These are phyloP conservation scores for Grigorovia yakushimaensis DNA, from an alignment of 805 yeast genomes.

Conservation along the genomic window DNA sequence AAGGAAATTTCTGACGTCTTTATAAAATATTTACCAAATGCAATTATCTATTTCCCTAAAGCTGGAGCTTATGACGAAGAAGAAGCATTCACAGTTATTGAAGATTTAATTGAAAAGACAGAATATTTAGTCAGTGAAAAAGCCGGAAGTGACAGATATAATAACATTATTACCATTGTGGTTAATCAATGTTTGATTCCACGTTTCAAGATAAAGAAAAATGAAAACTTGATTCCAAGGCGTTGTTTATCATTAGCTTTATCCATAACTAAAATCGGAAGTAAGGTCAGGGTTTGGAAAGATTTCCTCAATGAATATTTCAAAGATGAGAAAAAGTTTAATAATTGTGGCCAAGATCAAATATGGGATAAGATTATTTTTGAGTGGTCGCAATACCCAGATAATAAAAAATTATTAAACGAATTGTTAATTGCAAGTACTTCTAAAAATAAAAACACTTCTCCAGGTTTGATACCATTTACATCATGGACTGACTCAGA, in stretches of 20 bases:
- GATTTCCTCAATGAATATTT: constrained; percentile 52
- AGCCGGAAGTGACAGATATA: constrained; percentile 43
- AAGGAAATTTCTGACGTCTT: constrained; percentile 46
- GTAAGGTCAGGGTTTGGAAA: constrained; percentile 51
- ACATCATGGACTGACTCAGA: constrained; percentile 64
- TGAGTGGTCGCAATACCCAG: constrained; percentile 47
- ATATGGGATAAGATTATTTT: constrained; percentile 48
- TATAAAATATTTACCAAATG: constrained; percentile 27
- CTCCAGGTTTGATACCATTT: constrained; percentile 48
- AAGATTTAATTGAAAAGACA: constrained; percentile 11
- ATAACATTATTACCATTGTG: constrained; percentile 40
- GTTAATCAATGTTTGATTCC: constrained; percentile 47
- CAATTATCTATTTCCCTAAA: constrained; percentile 18
- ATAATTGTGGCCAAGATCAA: constrained; percentile 8
- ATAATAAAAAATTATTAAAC: constrained; percentile 38
- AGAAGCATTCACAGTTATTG: constrained; percentile 9
- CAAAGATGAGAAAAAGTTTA: constrained; percentile 36
- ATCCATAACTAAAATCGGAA: constrained; percentile 20
- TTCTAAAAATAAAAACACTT: constrained; percentile 35
- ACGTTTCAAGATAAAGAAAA: constrained; percentile 38
- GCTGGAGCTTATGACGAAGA: constrained; percentile 11
- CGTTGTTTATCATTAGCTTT: constrained; percentile 39
- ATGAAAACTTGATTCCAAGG: constrained; percentile 29
- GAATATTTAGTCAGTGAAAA: constrained; percentile 18
- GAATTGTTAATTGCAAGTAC: constrained; percentile 21